These are phyloP conservation scores for Phytophthora cajani DNA, from an alignment of 352 stramenopile species.

Conservation along the genomic window DNA sequence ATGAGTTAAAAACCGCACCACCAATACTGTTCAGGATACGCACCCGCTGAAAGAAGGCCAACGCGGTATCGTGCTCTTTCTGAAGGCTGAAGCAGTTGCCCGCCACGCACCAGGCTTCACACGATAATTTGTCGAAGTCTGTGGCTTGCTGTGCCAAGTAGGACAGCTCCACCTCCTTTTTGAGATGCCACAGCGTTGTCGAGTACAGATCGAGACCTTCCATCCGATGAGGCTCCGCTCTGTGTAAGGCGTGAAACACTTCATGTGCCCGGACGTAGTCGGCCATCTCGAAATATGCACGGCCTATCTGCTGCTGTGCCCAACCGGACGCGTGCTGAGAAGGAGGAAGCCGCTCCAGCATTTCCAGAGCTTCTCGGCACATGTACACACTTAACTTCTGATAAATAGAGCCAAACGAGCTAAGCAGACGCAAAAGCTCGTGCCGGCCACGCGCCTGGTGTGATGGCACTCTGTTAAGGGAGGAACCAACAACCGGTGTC, in stretches of 20 bases:
- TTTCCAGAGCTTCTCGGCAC: slow-evolving; percentile 87
- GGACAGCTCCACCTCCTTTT: slow-evolving; percentile 97
- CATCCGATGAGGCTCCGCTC: slow-evolving; percentile 92
- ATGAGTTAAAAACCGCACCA: neutral
- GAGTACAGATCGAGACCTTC: slow-evolving; percentile 95
- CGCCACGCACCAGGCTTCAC: slow-evolving; percentile 96
- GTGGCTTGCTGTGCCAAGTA: slow-evolving; percentile 95
- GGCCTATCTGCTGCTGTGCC: slow-evolving; percentile 94
- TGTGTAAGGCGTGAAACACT: slow-evolving; percentile 91
- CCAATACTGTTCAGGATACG: slow-evolving; percentile 2
- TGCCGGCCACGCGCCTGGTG: slow-evolving; percentile 29
- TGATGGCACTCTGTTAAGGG: slow-evolving; percentile 9
- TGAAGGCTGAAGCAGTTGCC: slow-evolving; percentile 98
- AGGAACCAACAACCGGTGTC: slow-evolving; percentile 17
- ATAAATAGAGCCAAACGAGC: slow-evolving; percentile 79
- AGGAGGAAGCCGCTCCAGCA: slow-evolving; percentile 86
- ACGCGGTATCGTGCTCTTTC: slow-evolving; percentile 97
- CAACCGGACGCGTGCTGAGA: slow-evolving; percentile 93
- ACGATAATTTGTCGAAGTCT: slow-evolving; percentile 93
- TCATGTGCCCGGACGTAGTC: slow-evolving; percentile 93
- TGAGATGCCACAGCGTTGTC: slow-evolving; percentile 97
- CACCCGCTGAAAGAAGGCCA: slow-evolving; percentile 96
- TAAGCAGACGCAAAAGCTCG: slow-evolving; percentile 63
- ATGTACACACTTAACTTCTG: slow-evolving; percentile 77
- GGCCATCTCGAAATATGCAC: slow-evolving; percentile 95